Evolutionary conservation across 2,329 filamentous ascomycete species (phyloP).

Genomic region (Apiospora hydei): DNA sequence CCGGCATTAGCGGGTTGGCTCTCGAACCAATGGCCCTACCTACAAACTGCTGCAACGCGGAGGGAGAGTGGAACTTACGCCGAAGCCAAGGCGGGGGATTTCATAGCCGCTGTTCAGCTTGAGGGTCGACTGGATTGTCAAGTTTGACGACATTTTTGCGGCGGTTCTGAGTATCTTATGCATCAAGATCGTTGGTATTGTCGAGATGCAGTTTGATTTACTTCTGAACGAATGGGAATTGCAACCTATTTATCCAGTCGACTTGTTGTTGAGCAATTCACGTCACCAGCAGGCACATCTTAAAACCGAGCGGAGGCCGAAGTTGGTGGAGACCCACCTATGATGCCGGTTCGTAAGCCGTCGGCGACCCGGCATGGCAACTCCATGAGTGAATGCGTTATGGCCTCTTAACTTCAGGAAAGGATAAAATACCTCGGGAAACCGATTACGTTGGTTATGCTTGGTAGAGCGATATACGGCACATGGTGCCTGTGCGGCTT

Average conservation of each 20-base stretch:
- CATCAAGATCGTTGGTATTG: background rate
- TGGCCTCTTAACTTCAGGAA: background rate
- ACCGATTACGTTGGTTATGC: background rate
- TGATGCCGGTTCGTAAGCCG: background rate
- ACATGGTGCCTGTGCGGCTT: too few relatives aligned
- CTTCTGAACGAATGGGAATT: background rate
- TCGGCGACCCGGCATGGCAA: background rate
- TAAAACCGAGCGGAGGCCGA: conserved; percentile 19
- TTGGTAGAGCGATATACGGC: background rate
- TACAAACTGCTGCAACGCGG: background rate
- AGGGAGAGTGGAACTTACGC: conserved; percentile 48
- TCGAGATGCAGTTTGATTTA: background rate
- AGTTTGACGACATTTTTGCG: conserved; percentile 46
- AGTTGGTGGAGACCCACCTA: background rate
- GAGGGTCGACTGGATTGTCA: conserved; percentile 54
- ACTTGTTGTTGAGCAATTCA: background rate
- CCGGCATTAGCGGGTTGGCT: background rate
- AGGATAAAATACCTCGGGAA: background rate
- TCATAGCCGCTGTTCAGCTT: conserved; percentile 64
- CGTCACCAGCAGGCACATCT: background rate
- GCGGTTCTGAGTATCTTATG: conserved; percentile 15
- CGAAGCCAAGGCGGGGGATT: conserved; percentile 60
- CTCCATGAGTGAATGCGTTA: background rate
- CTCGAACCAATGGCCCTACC: background rate
- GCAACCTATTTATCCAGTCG: background rate